Percentiles rank a stretch among this genome's conserved stretches.
These are phyloP conservation scores for Euphorbia celastroides DNA, from an alignment of 441 rosid genomes.

Conservation along the genomic window DNA sequence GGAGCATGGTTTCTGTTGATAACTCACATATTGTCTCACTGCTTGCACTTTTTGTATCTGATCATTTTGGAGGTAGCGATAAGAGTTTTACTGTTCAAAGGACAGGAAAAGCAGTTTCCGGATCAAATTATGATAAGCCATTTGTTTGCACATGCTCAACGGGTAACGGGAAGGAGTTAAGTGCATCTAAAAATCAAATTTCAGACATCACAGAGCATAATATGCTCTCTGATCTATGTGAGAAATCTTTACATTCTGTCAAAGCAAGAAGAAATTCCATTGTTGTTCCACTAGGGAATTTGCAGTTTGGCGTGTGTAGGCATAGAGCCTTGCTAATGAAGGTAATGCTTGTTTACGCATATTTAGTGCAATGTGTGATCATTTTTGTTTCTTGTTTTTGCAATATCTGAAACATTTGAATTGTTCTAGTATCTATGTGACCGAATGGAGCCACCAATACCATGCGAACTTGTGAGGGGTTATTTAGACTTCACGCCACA, in stretches of 20 bases:
- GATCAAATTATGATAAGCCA: constrained; percentile 78
- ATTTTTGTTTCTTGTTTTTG: constrained; percentile 10
- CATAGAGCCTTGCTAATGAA: constrained; percentile 93
- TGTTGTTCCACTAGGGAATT: constrained; percentile 74
- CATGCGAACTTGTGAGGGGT: constrained; percentile 97
- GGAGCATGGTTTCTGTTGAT: constrained; percentile 33
- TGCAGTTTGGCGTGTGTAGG: constrained; percentile 90
- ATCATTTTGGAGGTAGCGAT: constrained; percentile 98
- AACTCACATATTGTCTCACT: constrained; percentile 59
- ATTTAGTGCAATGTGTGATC: not conserved
- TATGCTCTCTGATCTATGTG: constrained; percentile 65
- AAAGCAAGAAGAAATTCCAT: constrained; percentile 64
- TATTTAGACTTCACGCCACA: constrained; percentile 88
- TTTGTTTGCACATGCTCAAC: constrained; percentile 90
- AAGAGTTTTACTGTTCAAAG: constrained; percentile 57
- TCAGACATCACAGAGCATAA: constrained; percentile 42
- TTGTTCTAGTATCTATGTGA: constrained; percentile 80
- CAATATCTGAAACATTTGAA: constrained; percentile 17
- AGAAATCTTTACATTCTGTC: constrained; percentile 62
- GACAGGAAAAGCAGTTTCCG: constrained; percentile 69
- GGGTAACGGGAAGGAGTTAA: constrained; percentile 46
- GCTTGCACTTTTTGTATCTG: constrained; percentile 93
- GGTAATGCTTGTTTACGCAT: constrained; percentile 33
- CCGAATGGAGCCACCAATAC: constrained; percentile 88
- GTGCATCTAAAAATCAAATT: constrained; percentile 32